Evolutionary conservation across 345 rosid genomes (phyloP).

Genomic region (Arabis hirsuta): DNA sequence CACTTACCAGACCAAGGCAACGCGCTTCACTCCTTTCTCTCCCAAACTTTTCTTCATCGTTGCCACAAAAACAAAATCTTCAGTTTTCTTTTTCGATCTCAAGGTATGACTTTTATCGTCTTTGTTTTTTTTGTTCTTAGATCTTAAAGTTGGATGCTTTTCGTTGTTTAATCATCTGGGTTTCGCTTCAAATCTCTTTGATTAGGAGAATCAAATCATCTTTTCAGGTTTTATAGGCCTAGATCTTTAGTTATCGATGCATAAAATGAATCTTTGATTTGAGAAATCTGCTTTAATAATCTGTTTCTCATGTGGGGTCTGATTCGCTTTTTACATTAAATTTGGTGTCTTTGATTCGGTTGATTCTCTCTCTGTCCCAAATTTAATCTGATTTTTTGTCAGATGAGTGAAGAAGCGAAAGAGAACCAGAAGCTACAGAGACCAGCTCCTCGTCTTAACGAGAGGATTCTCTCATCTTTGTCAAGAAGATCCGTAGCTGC

Average conservation of each 20-base stretch:
- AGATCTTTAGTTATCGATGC: slow-evolving; percentile 22
- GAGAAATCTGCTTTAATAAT: neutral
- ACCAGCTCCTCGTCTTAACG: slow-evolving; percentile 66
- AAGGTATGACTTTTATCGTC: slow-evolving; percentile 25
- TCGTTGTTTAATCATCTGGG: slow-evolving; percentile 24
- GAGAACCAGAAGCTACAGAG: slow-evolving; percentile 41
- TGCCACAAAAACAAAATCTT: neutral
- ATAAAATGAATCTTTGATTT: neutral
- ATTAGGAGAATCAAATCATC: neutral
- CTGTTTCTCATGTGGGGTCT: slow-evolving; percentile 13
- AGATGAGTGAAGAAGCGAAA: slow-evolving; percentile 55
- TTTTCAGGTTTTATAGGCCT: neutral
- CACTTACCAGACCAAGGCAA: slow-evolving; percentile 22
- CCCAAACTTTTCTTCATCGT: slow-evolving; percentile 18
- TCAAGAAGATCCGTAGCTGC: slow-evolving; percentile 97
- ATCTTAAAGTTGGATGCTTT: slow-evolving; percentile 36
- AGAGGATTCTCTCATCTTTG: slow-evolving; percentile 94
- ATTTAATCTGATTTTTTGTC: neutral
- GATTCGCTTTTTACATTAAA: slow-evolving; percentile 4
- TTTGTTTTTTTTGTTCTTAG: neutral
- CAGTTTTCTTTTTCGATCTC: slow-evolving; percentile 14
- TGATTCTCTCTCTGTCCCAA: neutral
- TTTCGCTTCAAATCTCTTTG: slow-evolving; percentile 16
- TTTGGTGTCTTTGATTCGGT: slow-evolving; percentile 13
- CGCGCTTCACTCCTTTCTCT: slow-evolving; percentile 26